These are phyloP conservation scores for Colletotrichum melonis DNA, from an alignment of 2,329 filamentous ascomycete species.

Conservation along the genomic window DNA sequence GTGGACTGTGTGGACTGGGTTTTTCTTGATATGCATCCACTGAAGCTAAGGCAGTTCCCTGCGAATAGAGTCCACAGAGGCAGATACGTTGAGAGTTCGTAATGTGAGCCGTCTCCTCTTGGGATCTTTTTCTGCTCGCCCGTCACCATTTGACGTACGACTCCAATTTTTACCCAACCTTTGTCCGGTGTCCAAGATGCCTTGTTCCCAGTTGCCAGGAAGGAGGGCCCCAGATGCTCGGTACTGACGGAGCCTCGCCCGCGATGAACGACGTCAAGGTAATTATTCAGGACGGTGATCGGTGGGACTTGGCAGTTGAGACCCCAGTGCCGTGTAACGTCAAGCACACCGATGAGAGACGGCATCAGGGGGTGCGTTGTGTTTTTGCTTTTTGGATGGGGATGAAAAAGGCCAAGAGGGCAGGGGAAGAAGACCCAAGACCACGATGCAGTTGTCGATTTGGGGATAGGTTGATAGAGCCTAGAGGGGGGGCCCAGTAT, in stretches of 20 bases:
- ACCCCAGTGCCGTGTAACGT: constrained; percentile 22
- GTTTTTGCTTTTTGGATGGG: constrained; percentile 18
- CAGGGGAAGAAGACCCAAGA: constrained; percentile 2
- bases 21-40: neutral
- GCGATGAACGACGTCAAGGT: constrained; percentile 31
- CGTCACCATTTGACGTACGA: constrained; percentile 2
- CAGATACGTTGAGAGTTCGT: constrained; percentile 28
- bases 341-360: constrained; percentile 12
- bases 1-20: neutral
- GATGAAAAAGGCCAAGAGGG: constrained; percentile 1
- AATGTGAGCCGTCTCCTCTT: neutral
- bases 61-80: constrained; percentile 1
- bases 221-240: constrained; percentile 29
- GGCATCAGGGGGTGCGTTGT: neutral
- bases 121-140: constrained; percentile 9
- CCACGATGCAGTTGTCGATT: constrained; percentile 34
- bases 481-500: constrained; percentile 1
- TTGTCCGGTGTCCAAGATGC: neutral
- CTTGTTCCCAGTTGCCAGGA: constrained; percentile 27
- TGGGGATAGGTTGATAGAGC: constrained; percentile 18
- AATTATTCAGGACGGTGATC: constrained; percentile 35
- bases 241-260: constrained; percentile 32
- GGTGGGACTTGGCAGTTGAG: constrained; percentile 15
- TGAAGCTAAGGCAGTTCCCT: neutral
- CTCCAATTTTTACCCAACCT: constrained; percentile 26